Percentiles rank a stretch among this genome's conserved stretches.
These are phyloP conservation scores for Penicillium canariense DNA, from an alignment of 495 filamentous ascomycete species.

Conservation along the genomic window DNA sequence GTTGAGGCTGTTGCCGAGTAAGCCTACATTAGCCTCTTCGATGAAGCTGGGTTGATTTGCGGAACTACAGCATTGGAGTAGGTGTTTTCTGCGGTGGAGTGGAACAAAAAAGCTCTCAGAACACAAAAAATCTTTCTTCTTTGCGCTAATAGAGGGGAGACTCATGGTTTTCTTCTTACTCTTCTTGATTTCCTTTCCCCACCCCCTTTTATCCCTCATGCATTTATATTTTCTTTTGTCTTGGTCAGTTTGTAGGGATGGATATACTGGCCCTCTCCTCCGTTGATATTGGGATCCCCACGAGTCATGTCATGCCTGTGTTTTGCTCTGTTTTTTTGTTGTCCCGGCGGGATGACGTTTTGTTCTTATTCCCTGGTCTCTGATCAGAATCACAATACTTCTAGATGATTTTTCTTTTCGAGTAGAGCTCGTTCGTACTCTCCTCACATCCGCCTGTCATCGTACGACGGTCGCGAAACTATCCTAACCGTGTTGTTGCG, in stretches of 20 bases:
- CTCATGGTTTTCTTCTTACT: constrained; percentile 14
- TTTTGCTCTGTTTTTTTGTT: constrained; percentile 17
- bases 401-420: neutral
- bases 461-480: no score
- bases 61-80: constrained; percentile 24
- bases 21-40: neutral
- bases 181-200: constrained; percentile 8
- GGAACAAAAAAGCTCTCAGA: constrained; percentile 19
- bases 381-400: constrained; percentile 27
- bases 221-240: constrained; percentile 22
- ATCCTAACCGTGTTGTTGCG: no score
- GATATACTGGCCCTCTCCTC: constrained; percentile 19
- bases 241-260: constrained; percentile 27
- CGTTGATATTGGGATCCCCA: constrained; percentile 33
- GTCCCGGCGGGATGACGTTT: constrained; percentile 22
- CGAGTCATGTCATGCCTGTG: constrained; percentile 39
- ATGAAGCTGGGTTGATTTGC: constrained; percentile 3
- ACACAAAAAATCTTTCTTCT: constrained; percentile 24
- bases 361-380: constrained; percentile 12
- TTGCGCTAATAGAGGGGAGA: constrained; percentile 30
- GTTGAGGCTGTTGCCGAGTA: constrained; percentile 34
- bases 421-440: neutral
- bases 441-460: no score
- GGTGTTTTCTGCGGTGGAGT: constrained; percentile 26
- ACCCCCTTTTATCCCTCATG: constrained; percentile 9